A percentile compares a stretch with the other conserved stretches of the same genome.
These are phyloP conservation scores for Macrolepiota albuminosa DNA, from an alignment of 768 basidiomycete genomes.

Conservation along the genomic window DNA sequence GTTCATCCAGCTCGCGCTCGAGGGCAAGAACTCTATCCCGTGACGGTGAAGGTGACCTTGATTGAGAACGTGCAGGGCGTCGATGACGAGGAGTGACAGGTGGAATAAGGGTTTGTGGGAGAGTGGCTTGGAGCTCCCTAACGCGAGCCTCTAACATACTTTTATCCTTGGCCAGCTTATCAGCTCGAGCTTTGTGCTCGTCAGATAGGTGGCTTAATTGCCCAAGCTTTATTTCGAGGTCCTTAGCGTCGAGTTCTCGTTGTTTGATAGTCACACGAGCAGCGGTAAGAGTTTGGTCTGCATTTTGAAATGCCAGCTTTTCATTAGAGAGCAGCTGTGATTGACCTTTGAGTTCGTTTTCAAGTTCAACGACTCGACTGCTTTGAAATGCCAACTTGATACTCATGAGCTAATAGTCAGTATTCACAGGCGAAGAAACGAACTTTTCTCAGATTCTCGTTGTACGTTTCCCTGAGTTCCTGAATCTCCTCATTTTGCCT, in stretches of 20 bases:
- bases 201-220: constrained; percentile 51
- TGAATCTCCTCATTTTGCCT: constrained; percentile 37
- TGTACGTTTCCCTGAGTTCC: constrained; percentile 36
- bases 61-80: constrained; percentile 42
- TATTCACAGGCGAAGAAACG: constrained; percentile 2
- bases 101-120: constrained; percentile 28
- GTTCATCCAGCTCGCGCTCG: constrained; percentile 52
- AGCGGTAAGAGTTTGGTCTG: constrained; percentile 40
- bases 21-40: constrained; percentile 35
- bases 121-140: constrained; percentile 48
- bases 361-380: constrained; percentile 49
- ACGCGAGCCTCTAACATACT: constrained; percentile 49
- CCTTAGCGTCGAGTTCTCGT: constrained; percentile 43
- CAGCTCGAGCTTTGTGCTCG: constrained; percentile 32
- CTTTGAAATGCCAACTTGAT: constrained; percentile 53
- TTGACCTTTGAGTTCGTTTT: constrained; percentile 42
- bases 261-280: constrained; percentile 48
- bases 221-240: constrained; percentile 55
- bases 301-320: constrained; percentile 46
- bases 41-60: constrained; percentile 55
- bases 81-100: constrained; percentile 27
- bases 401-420: neutral
- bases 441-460: constrained; percentile 46
- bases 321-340: constrained; percentile 57
- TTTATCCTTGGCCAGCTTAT: constrained; percentile 58